Evolutionary conservation across 768 basidiomycete genomes (phyloP).

Genomic region (Leucogyrophana mollusca): DNA sequence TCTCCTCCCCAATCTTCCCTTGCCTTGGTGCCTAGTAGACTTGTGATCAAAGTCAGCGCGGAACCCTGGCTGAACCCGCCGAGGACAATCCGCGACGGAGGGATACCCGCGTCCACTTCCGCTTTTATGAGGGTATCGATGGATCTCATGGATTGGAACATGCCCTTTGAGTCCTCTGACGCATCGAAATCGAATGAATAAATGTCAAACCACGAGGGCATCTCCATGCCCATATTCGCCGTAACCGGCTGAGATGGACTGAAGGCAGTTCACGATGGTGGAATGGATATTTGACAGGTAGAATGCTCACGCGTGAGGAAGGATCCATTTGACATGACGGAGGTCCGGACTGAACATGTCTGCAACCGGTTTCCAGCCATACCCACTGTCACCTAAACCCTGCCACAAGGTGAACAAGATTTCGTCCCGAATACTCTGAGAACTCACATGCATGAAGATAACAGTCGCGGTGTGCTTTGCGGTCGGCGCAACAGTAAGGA

Average conservation of each 20-base stretch:
- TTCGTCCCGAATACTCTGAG: no score
- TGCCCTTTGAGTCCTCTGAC: slow-evolving; percentile 70
- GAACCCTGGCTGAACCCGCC: slow-evolving; percentile 91
- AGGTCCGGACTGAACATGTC: slow-evolving; percentile 60
- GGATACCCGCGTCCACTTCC: slow-evolving; percentile 73
- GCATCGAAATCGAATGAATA: slow-evolving; percentile 57
- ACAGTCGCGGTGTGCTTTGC: slow-evolving; percentile 80
- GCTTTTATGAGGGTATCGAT: slow-evolving; percentile 69
- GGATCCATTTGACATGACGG: slow-evolving; percentile 83
- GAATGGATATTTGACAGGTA: slow-evolving; percentile 28
- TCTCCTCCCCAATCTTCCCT: slow-evolving; percentile 26
- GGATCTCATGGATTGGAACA: slow-evolving; percentile 60
- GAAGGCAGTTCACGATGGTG: slow-evolving; percentile 5
- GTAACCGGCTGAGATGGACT: slow-evolving; percentile 53
- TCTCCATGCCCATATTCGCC: slow-evolving; percentile 68
- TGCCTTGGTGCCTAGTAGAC: slow-evolving; percentile 47
- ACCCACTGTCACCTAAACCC: slow-evolving; percentile 76
- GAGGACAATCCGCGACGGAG: slow-evolving; percentile 70
- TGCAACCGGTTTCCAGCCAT: slow-evolving; percentile 78
- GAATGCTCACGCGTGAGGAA: slow-evolving; percentile 66
- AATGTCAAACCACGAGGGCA: slow-evolving; percentile 90
- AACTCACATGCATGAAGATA: slow-evolving; percentile 83
- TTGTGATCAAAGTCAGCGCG: slow-evolving; percentile 75
- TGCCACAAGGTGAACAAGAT: slow-evolving; percentile 24
- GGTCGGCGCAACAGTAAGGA: slow-evolving; percentile 51